Percentiles rank a stretch among this genome's conserved stretches.
Conservation (phyloP, 2,329 filamentous ascomycete species). For the Scleromitrula shiraiana region DNA sequence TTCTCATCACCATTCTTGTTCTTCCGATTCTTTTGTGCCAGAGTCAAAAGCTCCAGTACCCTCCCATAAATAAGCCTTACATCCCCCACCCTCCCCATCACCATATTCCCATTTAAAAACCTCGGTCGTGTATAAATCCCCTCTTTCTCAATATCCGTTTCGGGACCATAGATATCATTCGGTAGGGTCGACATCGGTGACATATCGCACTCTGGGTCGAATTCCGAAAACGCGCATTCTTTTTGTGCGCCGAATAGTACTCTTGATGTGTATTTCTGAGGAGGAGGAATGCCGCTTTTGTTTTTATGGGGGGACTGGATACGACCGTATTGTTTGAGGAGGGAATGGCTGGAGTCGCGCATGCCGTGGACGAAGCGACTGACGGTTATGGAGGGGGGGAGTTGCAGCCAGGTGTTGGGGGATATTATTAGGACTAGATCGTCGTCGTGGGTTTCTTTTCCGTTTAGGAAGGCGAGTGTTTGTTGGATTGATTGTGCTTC, state of each 20-base stretch:
- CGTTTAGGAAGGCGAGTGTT: conserved; percentile 37
- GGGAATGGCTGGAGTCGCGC: conserved; percentile 38
- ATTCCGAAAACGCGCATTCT: conserved; percentile 36
- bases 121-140: conserved; percentile 34
- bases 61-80: no score
- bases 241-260: conserved; percentile 50
- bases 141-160: conserved; percentile 33
- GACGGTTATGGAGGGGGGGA: conserved; percentile 49
- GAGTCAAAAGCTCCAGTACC: no score
- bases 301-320: no score
- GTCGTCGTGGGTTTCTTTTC: conserved; percentile 39
- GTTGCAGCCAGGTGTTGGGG: conserved; percentile 46
- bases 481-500: conserved; percentile 11
- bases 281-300: no score
- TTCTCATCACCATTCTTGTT: no score
- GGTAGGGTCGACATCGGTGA: conserved; percentile 44
- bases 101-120: conserved; percentile 40
- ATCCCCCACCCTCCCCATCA: conserved; percentile 44
- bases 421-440: conserved; percentile 50
- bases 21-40: no score
- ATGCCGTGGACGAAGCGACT: conserved; percentile 43
- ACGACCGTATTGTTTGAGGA: conserved; percentile 27
- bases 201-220: conserved; percentile 43
- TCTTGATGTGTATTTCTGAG: conserved; percentile 40
- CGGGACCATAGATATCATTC: conserved; percentile 38